phyloP scores from a whole-genome alignment of 805 yeast species.

The Metschnikowia corniflorae region DNA sequence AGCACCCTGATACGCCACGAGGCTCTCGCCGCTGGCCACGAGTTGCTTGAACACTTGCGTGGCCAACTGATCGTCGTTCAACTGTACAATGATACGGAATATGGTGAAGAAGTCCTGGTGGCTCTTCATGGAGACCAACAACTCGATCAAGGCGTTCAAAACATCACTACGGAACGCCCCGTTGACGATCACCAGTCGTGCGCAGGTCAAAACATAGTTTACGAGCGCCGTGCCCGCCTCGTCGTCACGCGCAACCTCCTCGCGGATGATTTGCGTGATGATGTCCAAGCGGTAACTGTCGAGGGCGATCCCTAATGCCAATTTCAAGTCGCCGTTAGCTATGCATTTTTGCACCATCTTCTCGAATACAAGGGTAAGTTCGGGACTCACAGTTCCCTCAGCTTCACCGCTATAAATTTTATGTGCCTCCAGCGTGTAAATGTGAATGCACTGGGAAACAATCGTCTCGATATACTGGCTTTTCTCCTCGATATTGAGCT shows the following conservation, averaged over 20 bases:
- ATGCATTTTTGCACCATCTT: conserved; percentile 83
- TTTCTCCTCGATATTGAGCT: conserved; percentile 68
- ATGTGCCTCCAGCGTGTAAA: conserved; percentile 67
- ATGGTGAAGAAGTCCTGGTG: conserved; percentile 79
- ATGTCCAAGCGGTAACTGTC: conserved; percentile 87
- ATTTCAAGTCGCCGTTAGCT: conserved; percentile 61
- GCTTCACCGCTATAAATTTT: conserved; percentile 25
- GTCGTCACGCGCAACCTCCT: conserved; percentile 41
- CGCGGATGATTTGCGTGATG: conserved; percentile 54
- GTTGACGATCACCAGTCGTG: conserved; percentile 49
- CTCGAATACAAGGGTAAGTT: conserved; percentile 70
- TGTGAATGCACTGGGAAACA: conserved; percentile 87
- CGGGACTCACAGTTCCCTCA: conserved; percentile 47
- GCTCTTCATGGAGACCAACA: conserved; percentile 49
- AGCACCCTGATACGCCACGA: conserved; percentile 87
- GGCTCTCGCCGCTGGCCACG: conserved; percentile 45
- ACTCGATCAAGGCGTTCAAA: conserved; percentile 51
- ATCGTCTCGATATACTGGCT: conserved; percentile 92
- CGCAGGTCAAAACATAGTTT: conserved; percentile 71
- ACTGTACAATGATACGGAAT: conserved; percentile 82
- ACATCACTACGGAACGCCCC: conserved; percentile 17
- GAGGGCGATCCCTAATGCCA: conserved; percentile 86
- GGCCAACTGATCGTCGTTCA: conserved; percentile 74
- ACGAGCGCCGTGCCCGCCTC: conserved; percentile 54
- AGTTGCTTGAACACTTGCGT: conserved; percentile 62